phyloP scores from a whole-genome alignment of 2,329 filamentous ascomycete genomes.

The Aquanectria penicillioides region DNA sequence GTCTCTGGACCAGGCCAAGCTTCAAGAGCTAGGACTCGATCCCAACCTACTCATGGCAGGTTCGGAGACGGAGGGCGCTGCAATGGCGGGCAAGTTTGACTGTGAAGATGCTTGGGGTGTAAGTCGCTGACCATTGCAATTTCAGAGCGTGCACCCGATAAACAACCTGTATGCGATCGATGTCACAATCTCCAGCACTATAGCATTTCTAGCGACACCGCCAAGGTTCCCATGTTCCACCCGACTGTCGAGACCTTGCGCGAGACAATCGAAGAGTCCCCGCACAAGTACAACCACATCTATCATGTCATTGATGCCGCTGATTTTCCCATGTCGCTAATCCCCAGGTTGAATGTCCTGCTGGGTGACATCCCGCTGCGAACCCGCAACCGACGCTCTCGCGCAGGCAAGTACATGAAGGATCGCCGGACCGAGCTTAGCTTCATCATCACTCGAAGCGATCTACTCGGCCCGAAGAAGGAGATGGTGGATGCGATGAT shows the following conservation, averaged over 20 bases:
- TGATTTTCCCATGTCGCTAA: constrained; percentile 93
- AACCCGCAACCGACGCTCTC: constrained; percentile 82
- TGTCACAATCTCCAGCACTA: constrained; percentile 88
- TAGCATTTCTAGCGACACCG: constrained; percentile 61
- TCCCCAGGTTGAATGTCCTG: constrained; percentile 78
- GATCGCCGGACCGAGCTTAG: constrained; percentile 81
- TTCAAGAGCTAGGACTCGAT: constrained; percentile 59
- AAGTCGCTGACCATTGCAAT: constrained; percentile 23
- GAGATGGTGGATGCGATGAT: constrained; percentile 86
- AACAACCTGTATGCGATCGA: constrained; percentile 79
- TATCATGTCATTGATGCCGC: constrained; percentile 96
- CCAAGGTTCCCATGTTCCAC: constrained; percentile 73
- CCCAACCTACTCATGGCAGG: constrained; percentile 47
- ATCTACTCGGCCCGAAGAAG: constrained; percentile 85
- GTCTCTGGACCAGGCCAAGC: constrained; percentile 51
- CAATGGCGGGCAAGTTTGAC: constrained; percentile 30
- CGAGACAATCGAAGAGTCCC: constrained; percentile 87
- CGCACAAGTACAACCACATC: constrained; percentile 90
- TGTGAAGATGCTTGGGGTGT: background rate
- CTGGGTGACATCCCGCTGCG: constrained; percentile 79
- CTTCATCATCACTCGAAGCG: constrained; percentile 90
- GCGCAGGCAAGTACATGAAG: constrained; percentile 70
- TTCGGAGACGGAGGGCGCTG: constrained; percentile 33
- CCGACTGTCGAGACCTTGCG: constrained; percentile 84
- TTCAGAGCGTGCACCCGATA: constrained; percentile 35